Evolutionary conservation across 768 basidiomycete genomes (phyloP).

Genomic region (Tulasnella sp.): DNA sequence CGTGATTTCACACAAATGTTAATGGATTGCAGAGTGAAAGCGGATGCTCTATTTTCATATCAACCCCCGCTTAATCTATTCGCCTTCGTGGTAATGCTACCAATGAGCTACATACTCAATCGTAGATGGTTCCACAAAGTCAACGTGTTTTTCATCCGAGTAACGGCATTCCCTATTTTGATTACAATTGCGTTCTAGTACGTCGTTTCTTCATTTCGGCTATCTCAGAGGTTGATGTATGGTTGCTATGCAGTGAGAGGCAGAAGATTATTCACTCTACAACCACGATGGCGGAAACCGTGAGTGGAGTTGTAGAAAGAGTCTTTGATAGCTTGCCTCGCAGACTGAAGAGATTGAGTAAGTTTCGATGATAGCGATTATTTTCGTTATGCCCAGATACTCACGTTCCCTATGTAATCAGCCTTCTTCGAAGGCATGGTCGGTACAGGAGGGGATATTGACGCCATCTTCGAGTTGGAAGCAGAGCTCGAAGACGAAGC

Average conservation of each 20-base stretch:
- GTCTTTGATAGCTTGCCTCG: conserved; percentile 64
- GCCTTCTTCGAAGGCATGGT: conserved; percentile 67
- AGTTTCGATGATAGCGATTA: conserved; percentile 22
- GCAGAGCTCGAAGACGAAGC: conserved; percentile 36
- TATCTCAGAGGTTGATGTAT: background rate
- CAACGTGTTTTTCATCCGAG: conserved; percentile 76
- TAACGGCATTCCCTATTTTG: conserved; percentile 76
- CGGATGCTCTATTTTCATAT: conserved; percentile 86
- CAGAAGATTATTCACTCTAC: conserved; percentile 60
- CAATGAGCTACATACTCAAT: conserved; percentile 68
- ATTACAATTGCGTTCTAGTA: conserved; percentile 61
- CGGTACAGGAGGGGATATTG: conserved; percentile 62
- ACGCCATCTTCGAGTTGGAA: conserved; percentile 71
- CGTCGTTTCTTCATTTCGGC: background rate
- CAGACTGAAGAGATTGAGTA: conserved; percentile 59
- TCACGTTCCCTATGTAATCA: conserved; percentile 24
- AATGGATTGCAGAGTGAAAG: conserved; percentile 53
- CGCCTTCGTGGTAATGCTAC: conserved; percentile 76
- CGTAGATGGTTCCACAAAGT: conserved; percentile 99
- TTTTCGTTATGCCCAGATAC: background rate
- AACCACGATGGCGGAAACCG: conserved; percentile 56
- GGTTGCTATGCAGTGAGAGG: conserved; percentile 36
- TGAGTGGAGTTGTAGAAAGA: conserved; percentile 52
- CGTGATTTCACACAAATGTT: conserved; percentile 10
- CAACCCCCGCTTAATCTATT: conserved; percentile 86